Base-by-base conservation (phyloP, 805 yeast genomes). In the Pichia californica region DNA sequence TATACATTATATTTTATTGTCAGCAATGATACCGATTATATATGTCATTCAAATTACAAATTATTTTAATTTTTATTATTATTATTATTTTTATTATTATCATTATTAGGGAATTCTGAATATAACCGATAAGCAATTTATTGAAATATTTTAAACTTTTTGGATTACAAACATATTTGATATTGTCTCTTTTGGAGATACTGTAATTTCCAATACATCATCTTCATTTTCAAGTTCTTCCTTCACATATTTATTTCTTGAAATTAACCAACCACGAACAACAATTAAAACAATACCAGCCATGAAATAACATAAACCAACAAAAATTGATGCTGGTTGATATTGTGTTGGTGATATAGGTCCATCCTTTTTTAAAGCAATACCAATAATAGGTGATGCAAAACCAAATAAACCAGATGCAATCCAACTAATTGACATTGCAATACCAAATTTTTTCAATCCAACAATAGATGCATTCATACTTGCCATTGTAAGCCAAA, bases 321-420 rank as follows among this genome's bases (percentile, higher is more conserved):
- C 74, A 56, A 80, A 81, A 1, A 80, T 67, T 1, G 81, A 68
- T 8, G 83, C 76, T 48, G 75, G 53, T 19, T 61, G 53, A 59
- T 79, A 81, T 51, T 73, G 77, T 8, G 63, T 58, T 7, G 79
- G 73, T 32, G 66, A 66, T 1, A 38, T 30, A 7, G 55, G 54
- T 1, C 68, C 71, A 19, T 53, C 49, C 15, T 46, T 47, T 45
- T 76, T 76, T 37, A 80, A 62, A 10, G 70, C 59, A 15, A 77
- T 66, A 6, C 86, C 86, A 46, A 81, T 71, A 19, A 79, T 69
- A 1, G 86, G 86, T 1, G 85, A 71, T 1, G 68, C 72, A n/a
- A 76, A 57, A 2, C 77, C 77, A 27, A 74, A 63, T 0, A 62
- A 45, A 8, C 82, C 85, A 36, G 72, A 53, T 29, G 70, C 58